Base-by-base conservation (phyloP, 2,329 filamentous ascomycete species). In the Neophaeococcomyces mojaviensis region DNA sequence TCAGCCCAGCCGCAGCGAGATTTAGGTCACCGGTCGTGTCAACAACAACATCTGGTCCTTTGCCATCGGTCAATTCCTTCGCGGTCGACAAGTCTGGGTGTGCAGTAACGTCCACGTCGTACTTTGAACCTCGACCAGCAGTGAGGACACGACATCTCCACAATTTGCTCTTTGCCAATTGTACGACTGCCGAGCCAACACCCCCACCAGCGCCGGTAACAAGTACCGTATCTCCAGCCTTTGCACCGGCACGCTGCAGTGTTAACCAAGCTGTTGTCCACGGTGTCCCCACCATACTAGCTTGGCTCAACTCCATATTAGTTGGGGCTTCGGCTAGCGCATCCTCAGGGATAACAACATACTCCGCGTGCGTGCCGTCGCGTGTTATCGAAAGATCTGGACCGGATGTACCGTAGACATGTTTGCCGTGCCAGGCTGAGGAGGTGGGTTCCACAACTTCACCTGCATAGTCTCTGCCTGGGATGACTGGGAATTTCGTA, bases 31-130 rank as follows among this genome's bases (percentile, higher is more conserved):
- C 61, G 5, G 61, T 55, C 0, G 61, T 59, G 31, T 88, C 84
- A 54, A 95, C 80, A 2, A 92, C 81, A 19, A 87, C 79, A 66
- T 95, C 89, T 13, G 88, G 88, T 4, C 89, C 88, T 26, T 88
- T 74, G 6, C 87, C 88, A n/a, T 84, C 74, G 0, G 86, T 92
- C 39, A 82, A 76, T 55, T 86, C 82, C 59, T 80, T 81, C 62
- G 60, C 57, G 42, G 18, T 33, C 2, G 55, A 52, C 16, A 55
- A 38, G 2, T 34, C 20, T 0, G 44, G 16, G 12, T 49, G 30
- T 12, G 19, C 32, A 9, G 26, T 19, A 10, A 49, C 16, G 12
- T 49, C 44, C 8, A 59, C 47, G 44, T 63, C 55, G 5, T 58
- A 53, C 9, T 51, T 53, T 1, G 40, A 51, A 31, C 46, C 46